phyloP scores from a whole-genome alignment of 768 basidiomycete genomes.

The Pleurotus ostreatus region DNA sequence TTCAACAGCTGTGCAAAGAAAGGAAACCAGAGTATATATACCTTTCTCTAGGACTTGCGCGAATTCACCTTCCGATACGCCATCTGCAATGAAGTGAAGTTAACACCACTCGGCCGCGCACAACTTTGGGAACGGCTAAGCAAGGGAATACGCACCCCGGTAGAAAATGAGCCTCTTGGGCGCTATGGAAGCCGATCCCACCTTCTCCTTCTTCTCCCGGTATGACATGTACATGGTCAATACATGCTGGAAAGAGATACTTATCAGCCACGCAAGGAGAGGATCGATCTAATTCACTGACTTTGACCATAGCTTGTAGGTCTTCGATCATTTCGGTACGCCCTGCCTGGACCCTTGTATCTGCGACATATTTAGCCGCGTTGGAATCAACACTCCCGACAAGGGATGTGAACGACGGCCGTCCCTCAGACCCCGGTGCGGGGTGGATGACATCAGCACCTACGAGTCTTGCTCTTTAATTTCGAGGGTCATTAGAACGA shows the following conservation, averaged over 20 bases:
- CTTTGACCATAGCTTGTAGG: constrained; percentile 60
- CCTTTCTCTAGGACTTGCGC: constrained; percentile 53
- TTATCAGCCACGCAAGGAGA: background rate
- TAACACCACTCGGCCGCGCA: constrained; percentile 6
- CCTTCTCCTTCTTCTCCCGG: constrained; percentile 48
- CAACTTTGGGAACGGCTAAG: background rate
- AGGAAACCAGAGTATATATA: too few relatives aligned
- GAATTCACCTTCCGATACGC: constrained; percentile 53
- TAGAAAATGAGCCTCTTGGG: constrained; percentile 77
- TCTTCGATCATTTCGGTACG: constrained; percentile 77
- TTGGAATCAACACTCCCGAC: constrained; percentile 79
- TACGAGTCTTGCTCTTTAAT: constrained; percentile 18
- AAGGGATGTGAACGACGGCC: constrained; percentile 77
- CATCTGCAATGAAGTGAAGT: constrained; percentile 29
- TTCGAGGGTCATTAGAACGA: background rate
- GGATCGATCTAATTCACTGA: constrained; percentile 15
- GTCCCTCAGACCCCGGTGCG: constrained; percentile 73
- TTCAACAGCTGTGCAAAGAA: too few relatives aligned
- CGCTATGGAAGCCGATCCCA: constrained; percentile 28
- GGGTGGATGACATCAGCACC: constrained; percentile 86
- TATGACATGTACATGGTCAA: constrained; percentile 57
- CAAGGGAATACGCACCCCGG: constrained; percentile 41
- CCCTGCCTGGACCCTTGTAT: constrained; percentile 61
- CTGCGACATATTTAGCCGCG: constrained; percentile 67
- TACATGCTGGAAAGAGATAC: constrained; percentile 35